Base-by-base conservation (phyloP, 139 green algal genomes). In the Picochlorum costavermella region DNA sequence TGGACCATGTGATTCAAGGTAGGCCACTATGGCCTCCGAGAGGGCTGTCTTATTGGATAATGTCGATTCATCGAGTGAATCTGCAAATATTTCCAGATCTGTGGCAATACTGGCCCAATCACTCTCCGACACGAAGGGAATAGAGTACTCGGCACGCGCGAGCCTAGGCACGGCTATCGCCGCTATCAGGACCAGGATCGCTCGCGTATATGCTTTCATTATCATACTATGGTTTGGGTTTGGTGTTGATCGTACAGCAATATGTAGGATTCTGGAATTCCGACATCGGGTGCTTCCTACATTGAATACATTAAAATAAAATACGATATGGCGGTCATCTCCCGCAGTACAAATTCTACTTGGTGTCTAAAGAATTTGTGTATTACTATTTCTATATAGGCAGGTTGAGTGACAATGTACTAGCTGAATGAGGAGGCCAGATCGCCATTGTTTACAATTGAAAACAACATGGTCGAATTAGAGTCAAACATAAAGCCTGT, bases 151-250 rank as follows among this genome's bases (percentile, higher is more conserved):
- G 5, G 46, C 46, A 62, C 46, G 11, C 23, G 57, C 20, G 36
- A 72, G 55, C 65, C 51, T 1, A 59, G 33, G 33, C 33, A 40
- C 33, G 6, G 62, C 50, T 55, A 50, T 12, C 66, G 11, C 49
- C 50, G 70, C 25, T 51, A 62, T 28, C 63, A 28, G 3, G 69
- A n/a, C 12, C 65, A 37, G 17, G 68, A 62, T 6, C 6, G 13
- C 31, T 75, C 60, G 12, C 69, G 49, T 6, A 45, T 5, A 6
- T 50, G 60, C 10, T 65, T 60, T 25, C 68, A 61, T 28, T 29
- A 26, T 36, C 33, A 56, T 30, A n/a, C 64, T 12, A 8, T 4
- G 2, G 4, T 5, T 36, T 64, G 60, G 20, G 31, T 59, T n/a
- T 6, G 17, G 3, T 53, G 17, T 53, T 0, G 8, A 53, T n/a